These are phyloP conservation scores for Hansfordia pulvinata DNA, from an alignment of 2,329 filamentous ascomycete genomes.

Conservation along the genomic window DNA sequence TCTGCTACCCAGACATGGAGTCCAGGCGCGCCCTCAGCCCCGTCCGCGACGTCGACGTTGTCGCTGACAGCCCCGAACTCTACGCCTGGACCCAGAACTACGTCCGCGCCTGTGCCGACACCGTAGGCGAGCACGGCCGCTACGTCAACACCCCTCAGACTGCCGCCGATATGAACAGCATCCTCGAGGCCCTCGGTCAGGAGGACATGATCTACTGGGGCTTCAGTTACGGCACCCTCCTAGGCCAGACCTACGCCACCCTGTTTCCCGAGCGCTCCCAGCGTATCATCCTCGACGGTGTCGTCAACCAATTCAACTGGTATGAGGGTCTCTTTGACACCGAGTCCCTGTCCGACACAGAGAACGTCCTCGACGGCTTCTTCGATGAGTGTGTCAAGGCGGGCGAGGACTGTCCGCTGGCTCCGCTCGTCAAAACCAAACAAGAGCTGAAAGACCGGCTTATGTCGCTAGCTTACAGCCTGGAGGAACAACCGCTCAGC, in stretches of 20 bases:
- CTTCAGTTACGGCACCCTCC: constrained; percentile 23
- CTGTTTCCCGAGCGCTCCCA: constrained; percentile 20
- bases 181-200: constrained; percentile 27
- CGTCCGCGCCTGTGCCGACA: constrained; percentile 26
- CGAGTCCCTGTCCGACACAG: constrained; percentile 26
- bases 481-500: constrained; percentile 23
- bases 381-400: constrained; percentile 32
- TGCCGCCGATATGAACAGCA: constrained; percentile 35
- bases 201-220: constrained; percentile 24
- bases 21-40: constrained; percentile 14
- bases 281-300: constrained; percentile 21
- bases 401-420: constrained; percentile 28
- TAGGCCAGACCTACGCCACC: constrained; percentile 25
- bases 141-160: constrained; percentile 36
- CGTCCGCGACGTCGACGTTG: constrained; percentile 11
- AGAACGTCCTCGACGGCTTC: constrained; percentile 26
- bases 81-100: constrained; percentile 27
- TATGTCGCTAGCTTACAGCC: constrained; percentile 14
- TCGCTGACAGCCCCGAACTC: constrained; percentile 21
- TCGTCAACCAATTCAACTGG: constrained; percentile 21
- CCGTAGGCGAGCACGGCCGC: constrained; percentile 25
- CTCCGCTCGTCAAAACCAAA: constrained; percentile 19
- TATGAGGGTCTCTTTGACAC: constrained; percentile 23
- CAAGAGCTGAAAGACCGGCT: constrained; percentile 20
- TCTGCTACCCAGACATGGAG: constrained; percentile 23